A percentile compares a stretch with the other conserved stretches of the same genome.
These are phyloP conservation scores for Talaromyces sp. DNA, from an alignment of 2,329 filamentous ascomycete species.

Conservation along the genomic window DNA sequence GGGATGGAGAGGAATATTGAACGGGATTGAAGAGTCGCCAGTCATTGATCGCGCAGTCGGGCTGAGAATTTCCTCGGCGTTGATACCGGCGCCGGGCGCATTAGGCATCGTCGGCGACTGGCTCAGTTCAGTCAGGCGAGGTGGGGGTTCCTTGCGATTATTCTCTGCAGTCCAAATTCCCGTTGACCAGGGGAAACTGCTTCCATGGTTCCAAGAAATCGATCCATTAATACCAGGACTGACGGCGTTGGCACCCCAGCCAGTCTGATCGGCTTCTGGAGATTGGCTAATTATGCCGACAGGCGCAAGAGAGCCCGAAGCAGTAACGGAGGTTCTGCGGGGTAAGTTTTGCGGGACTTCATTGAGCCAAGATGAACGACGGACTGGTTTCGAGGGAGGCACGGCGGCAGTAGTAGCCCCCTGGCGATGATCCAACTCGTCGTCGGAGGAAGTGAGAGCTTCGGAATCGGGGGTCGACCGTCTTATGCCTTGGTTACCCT, in stretches of 20 bases:
- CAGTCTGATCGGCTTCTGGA: conserved; percentile 60
- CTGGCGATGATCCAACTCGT: conserved; percentile 69
- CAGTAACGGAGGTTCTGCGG: conserved; percentile 68
- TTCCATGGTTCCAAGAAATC: conserved; percentile 38
- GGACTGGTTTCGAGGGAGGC: conserved; percentile 55
- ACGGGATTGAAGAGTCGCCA: conserved; percentile 62
- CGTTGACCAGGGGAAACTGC: conserved; percentile 64
- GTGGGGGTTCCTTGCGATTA: conserved; percentile 65
- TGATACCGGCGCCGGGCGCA: conserved; percentile 45
- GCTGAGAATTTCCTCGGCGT: conserved; percentile 50
- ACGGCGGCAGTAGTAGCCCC: conserved; percentile 41
- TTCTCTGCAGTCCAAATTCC: conserved; percentile 73
- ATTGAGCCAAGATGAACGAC: conserved; percentile 79
- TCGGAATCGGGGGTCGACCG: conserved; percentile 92
- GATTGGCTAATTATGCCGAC: conserved; percentile 76
- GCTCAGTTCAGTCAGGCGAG: conserved; percentile 67
- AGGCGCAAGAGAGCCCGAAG: conserved; percentile 69
- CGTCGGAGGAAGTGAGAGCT: conserved; percentile 87
- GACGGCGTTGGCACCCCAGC: conserved; percentile 37
- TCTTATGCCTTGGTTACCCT: conserved; percentile 61
- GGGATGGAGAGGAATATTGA: conserved; percentile 80
- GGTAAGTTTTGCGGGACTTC: conserved; percentile 66
- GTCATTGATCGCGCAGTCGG: conserved; percentile 38
- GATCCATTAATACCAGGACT: conserved; percentile 33
- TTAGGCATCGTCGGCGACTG: conserved; percentile 65